Evolutionary conservation across 257 asterid genomes (phyloP).

Genomic region (Nicotiana knightiana): DNA sequence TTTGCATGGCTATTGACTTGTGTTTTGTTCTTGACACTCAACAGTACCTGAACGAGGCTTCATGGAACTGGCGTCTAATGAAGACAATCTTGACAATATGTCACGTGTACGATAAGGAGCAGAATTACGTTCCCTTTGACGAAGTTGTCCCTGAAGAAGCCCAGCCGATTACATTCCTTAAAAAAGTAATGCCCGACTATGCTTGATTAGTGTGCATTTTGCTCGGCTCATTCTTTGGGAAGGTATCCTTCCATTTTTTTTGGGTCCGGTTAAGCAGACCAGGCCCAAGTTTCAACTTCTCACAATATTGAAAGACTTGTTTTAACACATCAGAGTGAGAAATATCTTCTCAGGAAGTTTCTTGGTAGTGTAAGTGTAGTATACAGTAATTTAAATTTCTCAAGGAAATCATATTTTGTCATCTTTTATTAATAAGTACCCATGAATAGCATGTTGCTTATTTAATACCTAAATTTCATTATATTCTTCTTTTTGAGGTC

Average conservation of each 20-base stretch:
- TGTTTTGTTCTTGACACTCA: slow-evolving; percentile 1
- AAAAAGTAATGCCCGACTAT: slow-evolving; percentile 81
- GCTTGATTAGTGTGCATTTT: slow-evolving; percentile 33
- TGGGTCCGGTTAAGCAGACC: background rate
- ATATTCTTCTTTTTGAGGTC: background rate
- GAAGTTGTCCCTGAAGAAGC: slow-evolving; percentile 73
- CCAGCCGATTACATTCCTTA: slow-evolving; percentile 71
- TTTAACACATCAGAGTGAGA: background rate
- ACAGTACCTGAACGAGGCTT: slow-evolving; percentile 89
- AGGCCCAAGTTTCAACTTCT: background rate
- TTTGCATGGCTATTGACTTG: background rate
- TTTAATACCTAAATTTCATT: background rate
- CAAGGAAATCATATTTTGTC: background rate
- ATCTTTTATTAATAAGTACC: background rate
- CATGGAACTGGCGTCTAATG: slow-evolving; percentile 99
- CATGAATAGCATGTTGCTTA: background rate
- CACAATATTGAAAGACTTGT: background rate
- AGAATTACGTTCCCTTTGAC: slow-evolving; percentile 64
- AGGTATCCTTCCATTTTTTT: background rate
- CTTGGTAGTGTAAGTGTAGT: background rate
- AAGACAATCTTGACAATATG: slow-evolving; percentile 84
- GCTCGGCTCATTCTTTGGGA: background rate
- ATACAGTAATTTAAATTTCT: background rate
- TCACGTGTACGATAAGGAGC: slow-evolving; percentile 68
- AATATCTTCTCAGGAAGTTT: background rate